Conservation (phyloP, 257 asterid genomes). For the Solanum piurae region DNA sequence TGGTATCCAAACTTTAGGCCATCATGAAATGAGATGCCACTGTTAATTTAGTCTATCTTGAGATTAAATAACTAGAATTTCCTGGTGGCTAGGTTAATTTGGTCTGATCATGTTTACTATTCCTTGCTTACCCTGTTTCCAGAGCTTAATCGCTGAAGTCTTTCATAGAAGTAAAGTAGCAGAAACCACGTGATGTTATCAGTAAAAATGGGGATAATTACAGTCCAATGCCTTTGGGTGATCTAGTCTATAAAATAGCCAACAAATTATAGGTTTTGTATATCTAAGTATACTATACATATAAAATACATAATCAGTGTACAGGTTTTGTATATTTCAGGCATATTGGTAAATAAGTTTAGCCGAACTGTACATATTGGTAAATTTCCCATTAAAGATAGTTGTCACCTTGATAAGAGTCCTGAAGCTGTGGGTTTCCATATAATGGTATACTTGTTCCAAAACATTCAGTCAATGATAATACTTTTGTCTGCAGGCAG, state of each 20-base stretch:
- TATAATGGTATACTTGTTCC: background rate
- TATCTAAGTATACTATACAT: background rate
- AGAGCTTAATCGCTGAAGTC: background rate
- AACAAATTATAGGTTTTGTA: background rate
- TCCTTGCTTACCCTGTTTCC: background rate
- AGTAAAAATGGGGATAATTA: background rate
- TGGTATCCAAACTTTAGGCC: background rate
- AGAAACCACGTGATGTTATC: background rate
- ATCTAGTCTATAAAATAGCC: background rate
- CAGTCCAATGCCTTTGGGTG: background rate
- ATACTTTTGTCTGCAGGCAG: conserved; percentile 60
- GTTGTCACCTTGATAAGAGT: background rate
- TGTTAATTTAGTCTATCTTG: background rate
- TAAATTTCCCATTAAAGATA: background rate
- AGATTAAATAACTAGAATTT: background rate
- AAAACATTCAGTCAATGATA: background rate
- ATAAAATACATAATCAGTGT: background rate
- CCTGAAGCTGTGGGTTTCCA: background rate
- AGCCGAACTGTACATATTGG: background rate
- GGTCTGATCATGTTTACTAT: background rate
- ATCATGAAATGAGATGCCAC: background rate
- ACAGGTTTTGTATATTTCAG: background rate
- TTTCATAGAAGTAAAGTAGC: background rate
- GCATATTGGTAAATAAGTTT: background rate
- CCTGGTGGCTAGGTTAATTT: background rate